Percentiles rank a stretch among this genome's conserved stretches.
phyloP scores from a whole-genome alignment of 106 monocot species.

The Posidonia australis region DNA sequence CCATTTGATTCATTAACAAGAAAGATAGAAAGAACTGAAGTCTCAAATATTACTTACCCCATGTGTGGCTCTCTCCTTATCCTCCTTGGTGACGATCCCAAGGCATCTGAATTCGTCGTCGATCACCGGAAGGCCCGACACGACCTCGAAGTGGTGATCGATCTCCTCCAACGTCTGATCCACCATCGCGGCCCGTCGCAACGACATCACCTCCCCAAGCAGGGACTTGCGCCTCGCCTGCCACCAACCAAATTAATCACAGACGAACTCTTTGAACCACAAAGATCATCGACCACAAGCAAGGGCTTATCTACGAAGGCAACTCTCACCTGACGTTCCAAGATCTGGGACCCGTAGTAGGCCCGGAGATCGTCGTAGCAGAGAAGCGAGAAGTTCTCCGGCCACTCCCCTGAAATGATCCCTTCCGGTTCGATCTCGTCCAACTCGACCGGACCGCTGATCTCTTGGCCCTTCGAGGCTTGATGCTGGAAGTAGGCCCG shows the following conservation, averaged over 20 bases:
- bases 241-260: not conserved
- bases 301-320: too few species aligned
- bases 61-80: constrained; percentile 26
- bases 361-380: too few species aligned
- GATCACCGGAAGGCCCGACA: constrained; percentile 53
- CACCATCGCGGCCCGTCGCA: constrained; percentile 16
- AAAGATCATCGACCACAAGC: too few species aligned
- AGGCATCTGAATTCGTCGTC: constrained; percentile 44
- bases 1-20: too few species aligned
- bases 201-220: constrained; percentile 55
- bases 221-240: constrained; percentile 9
- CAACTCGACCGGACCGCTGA: too few species aligned
- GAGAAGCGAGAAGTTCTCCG: too few species aligned
- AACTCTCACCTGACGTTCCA: too few species aligned
- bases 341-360: too few species aligned
- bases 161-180: constrained; percentile 63
- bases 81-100: constrained; percentile 49
- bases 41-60: constrained; percentile 38
- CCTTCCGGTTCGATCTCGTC: too few species aligned
- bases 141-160: constrained; percentile 33
- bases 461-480: constrained; percentile 18
- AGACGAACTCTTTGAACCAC: too few species aligned
- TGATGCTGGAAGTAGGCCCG: constrained; percentile 45
- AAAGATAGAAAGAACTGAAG: too few species aligned
- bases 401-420: too few species aligned